phyloP scores from a whole-genome alignment of 192 early-diverging fungal species.

The Coemansia sp. region DNA sequence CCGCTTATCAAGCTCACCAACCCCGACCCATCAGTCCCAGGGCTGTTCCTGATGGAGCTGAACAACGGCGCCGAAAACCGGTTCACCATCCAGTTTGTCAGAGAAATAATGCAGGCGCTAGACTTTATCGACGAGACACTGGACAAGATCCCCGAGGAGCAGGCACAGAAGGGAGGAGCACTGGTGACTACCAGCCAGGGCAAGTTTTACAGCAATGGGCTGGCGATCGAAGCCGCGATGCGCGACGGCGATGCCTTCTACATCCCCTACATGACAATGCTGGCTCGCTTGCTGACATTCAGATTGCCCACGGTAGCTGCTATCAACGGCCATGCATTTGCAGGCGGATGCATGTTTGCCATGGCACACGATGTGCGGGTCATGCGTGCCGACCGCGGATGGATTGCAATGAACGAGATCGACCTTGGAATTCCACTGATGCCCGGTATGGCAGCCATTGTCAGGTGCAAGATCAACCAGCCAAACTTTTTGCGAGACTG shows the following conservation, averaged over 20 bases:
- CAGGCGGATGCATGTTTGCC: conserved; percentile 70
- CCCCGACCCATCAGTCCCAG: conserved; percentile 36
- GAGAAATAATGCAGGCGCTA: conserved; percentile 61
- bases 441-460: conserved; percentile 69
- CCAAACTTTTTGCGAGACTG: conserved; percentile 65
- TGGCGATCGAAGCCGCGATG: conserved; percentile 59
- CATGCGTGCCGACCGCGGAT: conserved; percentile 75
- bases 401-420: conserved; percentile 78
- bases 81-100: conserved; percentile 63
- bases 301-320: conserved; percentile 73
- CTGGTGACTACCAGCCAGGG: conserved; percentile 65
- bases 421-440: conserved; percentile 68
- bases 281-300: conserved; percentile 66
- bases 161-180: conserved; percentile 51
- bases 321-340: conserved; percentile 79
- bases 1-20: conserved; percentile 43
- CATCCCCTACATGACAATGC: conserved; percentile 57
- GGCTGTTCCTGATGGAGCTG: conserved; percentile 66
- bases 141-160: conserved; percentile 41
- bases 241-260: conserved; percentile 55
- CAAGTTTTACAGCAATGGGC: conserved; percentile 76
- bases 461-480: conserved; percentile 62
- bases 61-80: conserved; percentile 67
- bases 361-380: conserved; percentile 69
- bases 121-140: conserved; percentile 58